Evolutionary conservation across 306 rosid species (phyloP), one percentile per base, ranked within the genome.

Genomic region (Ceratonia siliqua): DNA sequence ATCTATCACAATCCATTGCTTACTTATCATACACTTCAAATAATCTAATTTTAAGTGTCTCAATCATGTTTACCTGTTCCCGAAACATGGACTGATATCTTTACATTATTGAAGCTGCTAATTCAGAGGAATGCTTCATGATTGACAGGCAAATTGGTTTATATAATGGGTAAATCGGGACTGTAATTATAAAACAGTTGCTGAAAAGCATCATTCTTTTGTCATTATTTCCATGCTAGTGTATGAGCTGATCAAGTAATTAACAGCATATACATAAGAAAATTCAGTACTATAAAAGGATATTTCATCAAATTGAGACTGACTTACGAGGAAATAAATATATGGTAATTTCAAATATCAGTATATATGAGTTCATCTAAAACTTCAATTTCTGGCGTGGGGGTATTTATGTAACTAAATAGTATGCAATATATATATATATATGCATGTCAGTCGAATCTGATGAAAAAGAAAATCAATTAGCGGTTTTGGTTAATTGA

Each of bases 1-100:
- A 62, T 63, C 67, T 24, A 68, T 84, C 89, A 69, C 80, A 58
- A 76, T 77, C 81, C 24, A 52, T 50, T 20, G n/a, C 21, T 85
- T 85, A 70, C 92, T 85, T 90, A 41, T 57, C 66, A 75, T 66
- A 80, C 90, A 90, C 96, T 90, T 90, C 90, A 81, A 59, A 74
- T 70, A 48, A 81, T 62, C 66, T 42, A 78, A 46, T 67, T 63
- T 22, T 35, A 70, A 67, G 78, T 53, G 79, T 82, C 90, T 58
- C 28, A 12, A 38, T 83, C 92, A 39, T 38, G 0, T 81, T 73
- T 62, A 81, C 89, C 82, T 74, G 84, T 85, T 79, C 70, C 76
- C 18, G 66, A 83, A 63, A 39, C 8, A 36, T 62, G 5, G 13
- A 55, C 52, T 25, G 4, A 28, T 33, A 68, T 70, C 86, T 89